Evolutionary conservation across 106 monocot species (phyloP), one percentile per base, ranked within the genome.

Genomic region (Cymbidium sinense): DNA sequence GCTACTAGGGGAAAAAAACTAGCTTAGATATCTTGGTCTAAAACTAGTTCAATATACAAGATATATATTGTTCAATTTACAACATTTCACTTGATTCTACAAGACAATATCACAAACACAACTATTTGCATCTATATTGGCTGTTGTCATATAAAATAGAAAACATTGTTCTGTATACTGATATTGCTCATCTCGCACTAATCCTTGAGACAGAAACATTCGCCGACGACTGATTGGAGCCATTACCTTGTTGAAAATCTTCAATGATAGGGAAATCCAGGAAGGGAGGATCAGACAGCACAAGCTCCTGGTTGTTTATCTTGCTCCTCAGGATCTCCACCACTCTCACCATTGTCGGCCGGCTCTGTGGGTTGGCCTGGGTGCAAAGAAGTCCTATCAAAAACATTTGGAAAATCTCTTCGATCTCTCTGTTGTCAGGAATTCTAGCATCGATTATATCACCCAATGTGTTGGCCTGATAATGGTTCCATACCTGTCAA

Each of bases 281-380:
- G 74, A 89, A 89, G 76, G 88, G 86, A 28, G 88, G 88, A 31
- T 86, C 88, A 23, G 73, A 78, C 70, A 86, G 64, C 33, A 86
- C 23, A 31, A 86, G 13, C 81, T 86, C 81, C 73, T 70, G 39
- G 25, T 79, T 76, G 27, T 31, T 61, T 30, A 64, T 34, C 1
- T 20, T 58, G 58, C 62, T 84, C 50, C 89, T 86, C 50, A 89
- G 76, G 36, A 86, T 44, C 79, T 89, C 89, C 8, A 86, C 82
- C 34, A 86, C 84, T 79, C 80, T 84, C 7, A 28, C 23, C 86
- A 86, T 89, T 34, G 81, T 64, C 12, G 86, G 84, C 61, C 89
- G 76, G 34, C 82, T 76, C 0, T 70, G 61, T 23, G 86, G 84
- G 58, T 81, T 79, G 13, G 81, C 83, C 43, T 89, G 89, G 20